These are phyloP conservation scores for Saccharomycopsis sp. DNA, from an alignment of 805 yeast species.

Conservation along the genomic window DNA sequence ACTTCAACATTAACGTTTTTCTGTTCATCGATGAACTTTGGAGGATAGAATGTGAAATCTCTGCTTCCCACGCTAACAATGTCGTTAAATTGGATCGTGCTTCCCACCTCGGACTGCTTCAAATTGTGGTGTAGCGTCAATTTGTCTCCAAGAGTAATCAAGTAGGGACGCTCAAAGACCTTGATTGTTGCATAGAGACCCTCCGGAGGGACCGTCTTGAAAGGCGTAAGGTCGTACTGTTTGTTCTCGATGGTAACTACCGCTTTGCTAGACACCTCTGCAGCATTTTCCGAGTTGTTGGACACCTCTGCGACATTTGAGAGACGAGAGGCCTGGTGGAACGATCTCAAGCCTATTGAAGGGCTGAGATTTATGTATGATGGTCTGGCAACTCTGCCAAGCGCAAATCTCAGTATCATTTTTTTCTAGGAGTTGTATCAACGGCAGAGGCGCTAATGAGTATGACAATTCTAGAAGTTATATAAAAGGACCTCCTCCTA, in stretches of 20 bases:
- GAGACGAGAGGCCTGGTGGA: background rate
- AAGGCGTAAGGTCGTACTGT: constrained; percentile 42
- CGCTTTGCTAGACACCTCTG: background rate
- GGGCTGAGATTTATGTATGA: background rate
- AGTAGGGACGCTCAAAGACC: constrained; percentile 76
- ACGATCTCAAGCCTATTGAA: background rate
- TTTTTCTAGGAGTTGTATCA: no score
- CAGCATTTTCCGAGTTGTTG: no score
- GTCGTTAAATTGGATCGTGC: constrained; percentile 62
- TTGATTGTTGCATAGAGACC: constrained; percentile 75
- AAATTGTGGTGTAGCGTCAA: constrained; percentile 72
- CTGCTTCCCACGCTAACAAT: constrained; percentile 82
- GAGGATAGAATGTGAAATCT: constrained; percentile 50
- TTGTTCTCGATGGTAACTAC: background rate
- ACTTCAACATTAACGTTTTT: background rate
- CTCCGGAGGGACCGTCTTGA: constrained; percentile 57
- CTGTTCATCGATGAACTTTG: constrained; percentile 9
- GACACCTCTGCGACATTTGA: background rate
- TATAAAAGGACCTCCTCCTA: no score
- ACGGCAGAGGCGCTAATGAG: no score
- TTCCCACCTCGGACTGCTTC: constrained; percentile 77
- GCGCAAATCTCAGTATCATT: background rate
- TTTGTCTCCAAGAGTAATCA: constrained; percentile 87
- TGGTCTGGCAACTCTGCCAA: background rate
- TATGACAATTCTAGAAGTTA: no score